Percentiles rank a stretch among this genome's conserved stretches.
Evolutionary conservation across 768 basidiomycete genomes (phyloP).

Genomic region (Antrodiella citrinella): DNA sequence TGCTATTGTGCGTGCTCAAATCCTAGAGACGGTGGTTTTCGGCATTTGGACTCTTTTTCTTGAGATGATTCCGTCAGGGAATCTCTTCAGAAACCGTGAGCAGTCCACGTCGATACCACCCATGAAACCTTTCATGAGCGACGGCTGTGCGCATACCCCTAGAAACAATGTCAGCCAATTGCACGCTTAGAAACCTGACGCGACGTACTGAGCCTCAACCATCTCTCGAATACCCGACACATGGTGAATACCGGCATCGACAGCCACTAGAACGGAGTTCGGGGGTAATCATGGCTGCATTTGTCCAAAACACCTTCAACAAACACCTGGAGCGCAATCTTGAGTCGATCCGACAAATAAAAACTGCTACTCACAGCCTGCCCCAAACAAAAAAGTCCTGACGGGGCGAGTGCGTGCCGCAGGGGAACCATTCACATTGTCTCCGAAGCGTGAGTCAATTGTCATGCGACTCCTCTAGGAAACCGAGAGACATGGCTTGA

Average conservation of each 20-base stretch:
- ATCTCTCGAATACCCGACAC: slow-evolving; percentile 19
- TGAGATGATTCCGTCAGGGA: no score
- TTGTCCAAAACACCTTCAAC: slow-evolving; percentile 22
- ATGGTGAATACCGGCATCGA: slow-evolving; percentile 30
- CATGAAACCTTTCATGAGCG: neutral
- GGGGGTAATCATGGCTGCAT: slow-evolving; percentile 21
- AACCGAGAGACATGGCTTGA: slow-evolving; percentile 22
- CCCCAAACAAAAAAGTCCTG: slow-evolving; percentile 22
- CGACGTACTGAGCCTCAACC: slow-evolving; percentile 14
- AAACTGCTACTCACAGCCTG: slow-evolving; percentile 12
- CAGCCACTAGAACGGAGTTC: no score
- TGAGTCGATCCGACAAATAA: neutral
- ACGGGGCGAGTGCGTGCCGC: slow-evolving; percentile 15
- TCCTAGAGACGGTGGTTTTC: no score
- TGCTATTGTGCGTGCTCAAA: no score
- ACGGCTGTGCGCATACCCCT: slow-evolving; percentile 12
- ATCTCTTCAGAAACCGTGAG: no score
- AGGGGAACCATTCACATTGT: slow-evolving; percentile 21
- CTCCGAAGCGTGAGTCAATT: slow-evolving; percentile 19
- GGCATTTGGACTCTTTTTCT: no score
- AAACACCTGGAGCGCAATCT: slow-evolving; percentile 16
- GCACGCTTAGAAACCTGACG: neutral
- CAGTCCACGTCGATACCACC: neutral
- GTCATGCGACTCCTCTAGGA: slow-evolving; percentile 29
- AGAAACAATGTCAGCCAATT: neutral